Evolutionary conservation across 768 basidiomycete species (phyloP), one percentile per base, ranked within the genome.

Genomic region (Boletellus sp.): DNA sequence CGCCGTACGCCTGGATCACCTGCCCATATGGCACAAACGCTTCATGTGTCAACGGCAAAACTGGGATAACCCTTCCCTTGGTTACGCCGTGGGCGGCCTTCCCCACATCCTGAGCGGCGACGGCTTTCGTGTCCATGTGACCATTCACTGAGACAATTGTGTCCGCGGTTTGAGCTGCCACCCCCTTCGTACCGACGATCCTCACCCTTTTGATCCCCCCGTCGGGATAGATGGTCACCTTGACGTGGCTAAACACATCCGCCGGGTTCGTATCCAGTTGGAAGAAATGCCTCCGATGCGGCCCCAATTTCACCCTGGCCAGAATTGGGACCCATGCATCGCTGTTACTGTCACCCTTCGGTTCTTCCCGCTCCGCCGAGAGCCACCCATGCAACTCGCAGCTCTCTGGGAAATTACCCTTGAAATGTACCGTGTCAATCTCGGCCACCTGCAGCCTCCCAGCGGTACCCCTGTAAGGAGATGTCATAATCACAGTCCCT

Each of bases 151-250:
- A 50, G 17, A 48, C 51, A 46, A 52, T 33, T 48, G 53, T 32
- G 2, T 28, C 54, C 48, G 54, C 22, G 22, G 28, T 41, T 34
- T 50, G 32, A 45, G 42, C 42, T 23, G 60, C 64, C 28, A 28
- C 9, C 38, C 75, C 75, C 42, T 80, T 78, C 47, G 76, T 71
- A 6, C 96, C 92, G 56, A 83, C 73, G 42, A 96, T 68, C 51
- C 96, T 80, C n/a, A 99, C 74, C 20, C 96, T 81, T 71, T 98
- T 98, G 63, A 97, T 71, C 22, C 96, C 96, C 37, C 96, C 96
- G 61, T 99, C 95, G 1, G 96, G 96, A 65, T 87, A 80, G 59
- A 96, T 95, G 17, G 88, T 91, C 51, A 96, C 71, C 58, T 84
- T 82, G 50, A 97, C 79, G 67, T 99, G 95, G 13, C 84, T 93